These are phyloP conservation scores for Jaenimonas drosophilae DNA, from an alignment of 208 protist species.

Conservation along the genomic window DNA sequence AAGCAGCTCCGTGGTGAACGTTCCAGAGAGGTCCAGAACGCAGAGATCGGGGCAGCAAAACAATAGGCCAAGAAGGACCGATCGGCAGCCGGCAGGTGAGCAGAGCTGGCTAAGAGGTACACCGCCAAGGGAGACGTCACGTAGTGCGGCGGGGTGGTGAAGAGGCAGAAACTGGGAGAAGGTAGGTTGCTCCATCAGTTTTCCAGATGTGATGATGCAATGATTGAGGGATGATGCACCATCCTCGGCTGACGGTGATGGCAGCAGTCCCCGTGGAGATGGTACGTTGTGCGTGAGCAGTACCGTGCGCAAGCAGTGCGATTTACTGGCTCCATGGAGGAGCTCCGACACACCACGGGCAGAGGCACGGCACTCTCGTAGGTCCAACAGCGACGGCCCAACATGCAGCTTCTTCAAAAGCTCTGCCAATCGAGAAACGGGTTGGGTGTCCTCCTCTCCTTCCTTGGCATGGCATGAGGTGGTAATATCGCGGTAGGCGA, in stretches of 20 bases:
- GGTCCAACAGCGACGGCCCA: conserved; percentile 40
- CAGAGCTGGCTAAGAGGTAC: too few species aligned
- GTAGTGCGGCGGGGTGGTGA: too few species aligned
- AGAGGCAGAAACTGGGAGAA: too few species aligned
- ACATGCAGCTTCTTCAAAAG: conserved; percentile 15
- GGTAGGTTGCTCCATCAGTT: too few species aligned
- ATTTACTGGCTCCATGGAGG: conserved; percentile 43
- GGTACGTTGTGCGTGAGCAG: conserved; percentile 31
- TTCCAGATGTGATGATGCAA: too few species aligned
- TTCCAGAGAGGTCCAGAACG: too few species aligned
- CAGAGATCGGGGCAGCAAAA: too few species aligned
- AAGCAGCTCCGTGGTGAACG: too few species aligned
- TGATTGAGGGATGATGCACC: too few species aligned
- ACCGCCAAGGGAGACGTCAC: too few species aligned
- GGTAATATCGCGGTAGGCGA: conserved; percentile 7
- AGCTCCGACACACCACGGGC: conserved; percentile 54
- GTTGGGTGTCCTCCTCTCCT: background rate
- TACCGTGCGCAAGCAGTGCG: conserved; percentile 32
- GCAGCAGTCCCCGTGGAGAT: conserved; percentile 14
- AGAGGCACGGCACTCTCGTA: conserved; percentile 40
- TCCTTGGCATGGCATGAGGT: background rate
- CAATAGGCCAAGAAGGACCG: too few species aligned
- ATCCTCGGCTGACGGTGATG: conserved; percentile 3
- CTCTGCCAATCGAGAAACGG: background rate
- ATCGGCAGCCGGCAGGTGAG: too few species aligned